Base-by-base conservation (phyloP, 352 stramenopile genomes). In the Globisporangium nodosum region DNA sequence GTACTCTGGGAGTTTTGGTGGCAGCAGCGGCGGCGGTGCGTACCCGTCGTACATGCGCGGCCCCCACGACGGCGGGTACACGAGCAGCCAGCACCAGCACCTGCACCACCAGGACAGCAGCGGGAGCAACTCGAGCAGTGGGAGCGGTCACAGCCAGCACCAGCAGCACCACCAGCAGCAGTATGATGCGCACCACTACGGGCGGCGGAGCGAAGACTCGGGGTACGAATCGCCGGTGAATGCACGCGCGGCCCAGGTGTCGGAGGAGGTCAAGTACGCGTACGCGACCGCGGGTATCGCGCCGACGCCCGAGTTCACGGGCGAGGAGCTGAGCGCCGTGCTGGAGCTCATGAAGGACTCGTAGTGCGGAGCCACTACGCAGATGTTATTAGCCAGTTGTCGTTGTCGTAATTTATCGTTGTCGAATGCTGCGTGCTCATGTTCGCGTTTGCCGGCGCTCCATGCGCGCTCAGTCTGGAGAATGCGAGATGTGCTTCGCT, bases 341-440 rank as follows among this genome's bases (percentile, higher is more conserved):
- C 49, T 91, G 52, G 78, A 91, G 53, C 76, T 91, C 54, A 91
- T 91, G 81, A 89, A 91, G 62, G 80, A 88, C 50, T 78, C 79
- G 52, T 90, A 76, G 69, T 76, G 24, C 24, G 24, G 24, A 27
- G 24, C 24, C 24, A 27, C 24, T 27, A 3, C 24, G 1, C 1
- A 27, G 39, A 18, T 43, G 39, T 43, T 43, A 43, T 43, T 43
- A 43, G 39, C 39, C 11, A 43, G 16, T 47, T 18, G n/a, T 11
- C 30, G n/a, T 54, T 16, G 24, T 7, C 30, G 42, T 47, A 47
- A 47, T 47, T 47, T 47, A 47, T 47, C 78, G 33, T 54, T 78
- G 52, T 37, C 5, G 33, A 11, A 37, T 37, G 33, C 33, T 37
- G 33, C 9, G 33, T 37, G 33, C 24, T 27, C 21, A 3, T 27